Percentiles rank a stretch among this genome's conserved stretches.
phyloP scores from a whole-genome alignment of 805 yeast genomes.

The Pichia cephalocereana region DNA sequence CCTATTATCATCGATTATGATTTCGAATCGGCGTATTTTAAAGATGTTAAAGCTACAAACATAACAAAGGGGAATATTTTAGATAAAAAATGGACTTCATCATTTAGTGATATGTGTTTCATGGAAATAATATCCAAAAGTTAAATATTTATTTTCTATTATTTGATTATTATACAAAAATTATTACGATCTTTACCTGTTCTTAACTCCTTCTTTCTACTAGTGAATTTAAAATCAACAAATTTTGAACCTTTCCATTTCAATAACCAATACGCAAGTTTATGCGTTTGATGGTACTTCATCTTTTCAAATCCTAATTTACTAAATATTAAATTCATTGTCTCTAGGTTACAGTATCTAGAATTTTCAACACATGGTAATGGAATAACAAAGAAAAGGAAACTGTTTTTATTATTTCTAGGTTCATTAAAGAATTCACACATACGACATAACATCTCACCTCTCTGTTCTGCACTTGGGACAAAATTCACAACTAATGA shows the following conservation, averaged over 20 bases:
- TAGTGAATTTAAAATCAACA: conserved; percentile 8
- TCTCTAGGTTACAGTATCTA: conserved; percentile 44
- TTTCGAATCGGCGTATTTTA: conserved; percentile 12
- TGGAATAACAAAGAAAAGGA: conserved; percentile 76
- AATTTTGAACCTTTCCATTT: conserved; percentile 32
- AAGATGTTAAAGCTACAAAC: background rate
- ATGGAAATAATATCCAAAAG: background rate
- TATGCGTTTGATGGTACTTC: conserved; percentile 50
- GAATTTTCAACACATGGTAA: conserved; percentile 80
- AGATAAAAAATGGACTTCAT: conserved; percentile 15
- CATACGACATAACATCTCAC: conserved; percentile 64
- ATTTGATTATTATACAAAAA: conserved; percentile 42
- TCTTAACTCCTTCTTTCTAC: conserved; percentile 40
- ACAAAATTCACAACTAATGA: conserved; percentile 87
- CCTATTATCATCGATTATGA: conserved; percentile 10
- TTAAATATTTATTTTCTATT: background rate
- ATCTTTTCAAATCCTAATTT: conserved; percentile 56
- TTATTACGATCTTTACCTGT: conserved; percentile 60
- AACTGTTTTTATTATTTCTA: conserved; percentile 17
- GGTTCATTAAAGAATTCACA: conserved; percentile 43
- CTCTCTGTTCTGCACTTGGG: conserved; percentile 59
- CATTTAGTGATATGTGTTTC: conserved; percentile 23
- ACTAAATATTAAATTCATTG: background rate
- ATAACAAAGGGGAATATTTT: conserved; percentile 1
- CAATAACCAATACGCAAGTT: conserved; percentile 66